Evolutionary conservation across 768 basidiomycete genomes (phyloP).

Genomic region (Fomitopsis pulvina): DNA sequence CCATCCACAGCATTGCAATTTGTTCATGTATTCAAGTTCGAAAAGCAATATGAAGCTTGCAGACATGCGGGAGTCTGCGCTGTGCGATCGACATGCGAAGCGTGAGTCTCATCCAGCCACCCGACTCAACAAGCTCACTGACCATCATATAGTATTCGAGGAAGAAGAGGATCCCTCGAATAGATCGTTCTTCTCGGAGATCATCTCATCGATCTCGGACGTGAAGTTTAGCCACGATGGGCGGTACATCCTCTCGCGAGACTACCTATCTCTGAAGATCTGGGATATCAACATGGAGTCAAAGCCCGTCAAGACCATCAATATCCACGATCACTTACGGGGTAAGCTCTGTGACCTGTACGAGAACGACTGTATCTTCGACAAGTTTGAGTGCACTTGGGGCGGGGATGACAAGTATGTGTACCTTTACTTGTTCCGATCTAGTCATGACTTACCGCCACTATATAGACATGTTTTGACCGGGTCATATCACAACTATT

Average conservation of each 20-base stretch:
- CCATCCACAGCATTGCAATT: slow-evolving; percentile 94
- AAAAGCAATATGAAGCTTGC: slow-evolving; percentile 99
- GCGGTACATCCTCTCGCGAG: slow-evolving; percentile 91
- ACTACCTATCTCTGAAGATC: slow-evolving; percentile 97
- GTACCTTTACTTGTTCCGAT: neutral
- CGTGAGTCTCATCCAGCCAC: slow-evolving; percentile 62
- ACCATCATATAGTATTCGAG: slow-evolving; percentile 70
- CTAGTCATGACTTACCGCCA: neutral
- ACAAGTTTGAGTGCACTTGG: slow-evolving; percentile 99
- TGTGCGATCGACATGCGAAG: slow-evolving; percentile 96
- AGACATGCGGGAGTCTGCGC: slow-evolving; percentile 96
- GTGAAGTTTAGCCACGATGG: slow-evolving; percentile 99
- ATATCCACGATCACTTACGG: slow-evolving; percentile 96
- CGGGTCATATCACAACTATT: slow-evolving; percentile 99
- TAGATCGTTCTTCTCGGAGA: slow-evolving; percentile 99
- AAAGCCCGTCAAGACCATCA: slow-evolving; percentile 93
- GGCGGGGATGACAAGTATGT: slow-evolving; percentile 91
- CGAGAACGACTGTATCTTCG: slow-evolving; percentile 99
- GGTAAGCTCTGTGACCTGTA: slow-evolving; percentile 98
- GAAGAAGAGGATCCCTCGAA: slow-evolving; percentile 98
- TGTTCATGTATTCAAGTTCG: slow-evolving; percentile 99
- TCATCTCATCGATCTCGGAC: slow-evolving; percentile 98
- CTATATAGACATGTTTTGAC: slow-evolving; percentile 81
- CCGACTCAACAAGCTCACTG: slow-evolving; percentile 3
- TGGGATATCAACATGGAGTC: slow-evolving; percentile 99